Percentiles rank a stretch among this genome's conserved stretches.
Conservation (phyloP, 148 eudicot species). For the Camellia japonica region DNA sequence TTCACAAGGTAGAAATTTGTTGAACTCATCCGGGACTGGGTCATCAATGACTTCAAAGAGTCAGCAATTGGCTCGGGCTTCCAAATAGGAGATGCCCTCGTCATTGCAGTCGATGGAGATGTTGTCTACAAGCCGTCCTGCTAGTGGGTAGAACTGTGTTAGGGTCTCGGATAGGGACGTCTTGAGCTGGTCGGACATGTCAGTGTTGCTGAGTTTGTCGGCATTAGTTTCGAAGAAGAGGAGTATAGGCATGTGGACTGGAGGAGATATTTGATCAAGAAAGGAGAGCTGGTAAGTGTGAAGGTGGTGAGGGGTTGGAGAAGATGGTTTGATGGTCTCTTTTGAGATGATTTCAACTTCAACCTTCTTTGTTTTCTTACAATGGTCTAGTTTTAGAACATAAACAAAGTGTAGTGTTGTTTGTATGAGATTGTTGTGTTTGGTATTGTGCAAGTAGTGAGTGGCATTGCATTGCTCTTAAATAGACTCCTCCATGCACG, state of each 20-base stretch:
- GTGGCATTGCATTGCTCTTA: no score
- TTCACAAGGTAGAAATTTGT: constrained; percentile 32
- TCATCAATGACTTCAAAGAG: constrained; percentile 13
- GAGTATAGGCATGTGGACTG: constrained; percentile 6
- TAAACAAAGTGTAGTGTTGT: no score
- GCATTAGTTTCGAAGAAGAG: not conserved
- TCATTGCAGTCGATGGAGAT: constrained; percentile 31
- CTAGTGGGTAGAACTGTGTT: constrained; percentile 38
- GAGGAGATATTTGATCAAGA: constrained; percentile 10
- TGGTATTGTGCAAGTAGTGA: no score
- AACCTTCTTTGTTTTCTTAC: not conserved
- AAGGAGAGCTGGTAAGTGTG: constrained; percentile 5
- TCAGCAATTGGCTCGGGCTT: constrained; percentile 19
- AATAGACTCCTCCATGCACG: no score
- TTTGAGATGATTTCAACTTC: not conserved
- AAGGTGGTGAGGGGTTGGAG: constrained; percentile 15
- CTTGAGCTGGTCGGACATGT: constrained; percentile 14
- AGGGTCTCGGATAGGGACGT: constrained; percentile 30
- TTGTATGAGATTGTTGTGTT: no score
- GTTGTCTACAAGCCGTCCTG: constrained; percentile 34
- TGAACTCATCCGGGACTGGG: constrained; percentile 22
- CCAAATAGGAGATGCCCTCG: constrained; percentile 26
- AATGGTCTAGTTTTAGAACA: no score
- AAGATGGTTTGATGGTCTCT: constrained; percentile 13
- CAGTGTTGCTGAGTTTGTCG: not conserved